Conservation (phyloP, 371 early-diverging fungal genomes). For the Ordospora colligata region DNA sequence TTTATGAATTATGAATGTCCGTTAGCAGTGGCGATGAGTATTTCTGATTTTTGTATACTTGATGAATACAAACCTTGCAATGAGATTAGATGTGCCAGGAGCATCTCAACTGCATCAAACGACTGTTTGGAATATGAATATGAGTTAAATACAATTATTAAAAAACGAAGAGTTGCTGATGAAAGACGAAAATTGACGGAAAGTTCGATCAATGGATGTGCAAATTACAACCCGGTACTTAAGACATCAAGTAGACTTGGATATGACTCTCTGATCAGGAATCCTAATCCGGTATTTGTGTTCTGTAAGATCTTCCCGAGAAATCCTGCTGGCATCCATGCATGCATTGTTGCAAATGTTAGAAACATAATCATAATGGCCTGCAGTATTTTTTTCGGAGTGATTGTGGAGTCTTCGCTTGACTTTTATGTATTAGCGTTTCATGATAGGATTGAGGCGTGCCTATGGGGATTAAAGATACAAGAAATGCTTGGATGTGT, state of each 20-base stretch:
- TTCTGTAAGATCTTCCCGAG: neutral
- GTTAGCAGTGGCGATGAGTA: neutral
- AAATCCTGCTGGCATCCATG: neutral
- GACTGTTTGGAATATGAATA: neutral
- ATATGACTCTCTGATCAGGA: neutral
- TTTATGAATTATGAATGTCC: neutral
- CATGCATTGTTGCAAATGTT: neutral
- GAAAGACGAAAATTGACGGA: neutral
- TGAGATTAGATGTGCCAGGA: neutral
- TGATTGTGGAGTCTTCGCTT: neutral
- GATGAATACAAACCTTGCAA: neutral
- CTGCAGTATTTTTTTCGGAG: neutral
- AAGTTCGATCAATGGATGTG: neutral
- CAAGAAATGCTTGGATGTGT: neutral
- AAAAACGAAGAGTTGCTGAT: neutral
- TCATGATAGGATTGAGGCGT: neutral
- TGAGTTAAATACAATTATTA: neutral
- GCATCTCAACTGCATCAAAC: neutral
- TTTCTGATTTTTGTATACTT: neutral
- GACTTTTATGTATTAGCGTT: conserved; percentile 13
- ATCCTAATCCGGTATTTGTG: conserved; percentile 5
- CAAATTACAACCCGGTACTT: neutral
- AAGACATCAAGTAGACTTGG: neutral
- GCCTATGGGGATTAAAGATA: conserved; percentile 12
- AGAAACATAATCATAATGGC: conserved; percentile 19